Percentiles rank a stretch among this genome's conserved stretches.
These are phyloP conservation scores for Sordariomycetes sp. DNA, from an alignment of 2,329 filamentous ascomycete genomes.

Conservation along the genomic window DNA sequence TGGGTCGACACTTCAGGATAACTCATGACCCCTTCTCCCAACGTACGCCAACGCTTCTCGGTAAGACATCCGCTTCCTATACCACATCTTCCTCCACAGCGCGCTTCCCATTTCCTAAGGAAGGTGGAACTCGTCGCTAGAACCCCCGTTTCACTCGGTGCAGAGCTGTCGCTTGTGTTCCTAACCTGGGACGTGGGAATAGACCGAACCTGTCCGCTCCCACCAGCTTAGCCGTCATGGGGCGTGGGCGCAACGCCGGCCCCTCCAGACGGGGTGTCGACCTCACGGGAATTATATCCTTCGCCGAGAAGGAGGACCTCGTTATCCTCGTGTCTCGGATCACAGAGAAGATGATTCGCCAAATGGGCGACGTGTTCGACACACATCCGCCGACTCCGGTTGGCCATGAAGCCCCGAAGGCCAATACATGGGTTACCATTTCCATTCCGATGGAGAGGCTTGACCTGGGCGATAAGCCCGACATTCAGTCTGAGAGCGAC, in stretches of 20 bases:
- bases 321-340: conserved; percentile 35
- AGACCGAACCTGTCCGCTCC: neutral
- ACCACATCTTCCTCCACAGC: no score
- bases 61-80: no score
- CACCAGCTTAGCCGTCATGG: conserved; percentile 17
- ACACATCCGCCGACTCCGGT: conserved; percentile 21
- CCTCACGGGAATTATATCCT: conserved; percentile 32
- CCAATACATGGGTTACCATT: conserved; percentile 17
- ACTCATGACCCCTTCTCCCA: no score
- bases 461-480: neutral
- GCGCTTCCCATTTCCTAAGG: no score
- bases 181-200: neutral
- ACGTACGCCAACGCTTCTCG: no score
- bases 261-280: conserved; percentile 31
- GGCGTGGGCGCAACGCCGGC: conserved; percentile 20
- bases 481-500: conserved; percentile 17
- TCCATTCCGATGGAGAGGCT: neutral
- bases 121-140: no score
- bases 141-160: neutral
- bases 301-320: conserved; percentile 37
- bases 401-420: conserved; percentile 12
- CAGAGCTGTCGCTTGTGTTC: neutral
- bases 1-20: no score
- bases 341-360: conserved; percentile 39
- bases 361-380: conserved; percentile 39